Conservation (phyloP, 108 stramenopile species). For the Fistulifera pelliculosa region DNA sequence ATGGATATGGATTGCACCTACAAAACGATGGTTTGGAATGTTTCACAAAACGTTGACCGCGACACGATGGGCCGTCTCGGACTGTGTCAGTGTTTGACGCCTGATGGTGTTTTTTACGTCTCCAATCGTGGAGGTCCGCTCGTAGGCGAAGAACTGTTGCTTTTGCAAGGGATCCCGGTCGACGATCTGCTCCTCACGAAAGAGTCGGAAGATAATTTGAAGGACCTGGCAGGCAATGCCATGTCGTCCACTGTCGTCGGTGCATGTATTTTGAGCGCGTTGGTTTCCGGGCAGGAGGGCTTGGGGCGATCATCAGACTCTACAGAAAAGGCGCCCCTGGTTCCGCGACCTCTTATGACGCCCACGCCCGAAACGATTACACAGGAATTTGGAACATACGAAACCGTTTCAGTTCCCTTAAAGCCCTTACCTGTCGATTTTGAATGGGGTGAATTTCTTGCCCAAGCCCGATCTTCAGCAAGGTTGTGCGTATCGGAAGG, state of each 20-base stretch:
- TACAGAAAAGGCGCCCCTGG: constrained; percentile 3
- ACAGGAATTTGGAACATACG: constrained; percentile 10
- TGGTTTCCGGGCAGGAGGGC: constrained; percentile 1
- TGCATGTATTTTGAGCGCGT: constrained; percentile 19
- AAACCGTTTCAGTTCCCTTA: constrained; percentile 5
- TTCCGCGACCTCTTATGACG: constrained; percentile 15
- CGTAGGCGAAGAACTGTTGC: constrained; percentile 33
- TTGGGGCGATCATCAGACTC: background rate
- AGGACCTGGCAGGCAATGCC: constrained; percentile 33
- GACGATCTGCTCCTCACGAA: constrained; percentile 34
- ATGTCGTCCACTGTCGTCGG: constrained; percentile 39
- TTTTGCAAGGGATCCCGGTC: constrained; percentile 36
- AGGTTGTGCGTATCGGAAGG: constrained; percentile 15
- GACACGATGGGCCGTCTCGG: constrained; percentile 35
- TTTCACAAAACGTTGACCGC: constrained; percentile 37
- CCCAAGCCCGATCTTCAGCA: constrained; percentile 7
- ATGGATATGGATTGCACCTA: constrained; percentile 17
- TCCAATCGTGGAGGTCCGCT: constrained; percentile 35
- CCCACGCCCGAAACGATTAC: constrained; percentile 10
- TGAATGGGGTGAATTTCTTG: constrained; percentile 1
- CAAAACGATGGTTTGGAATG: constrained; percentile 47
- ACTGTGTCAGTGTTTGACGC: constrained; percentile 33
- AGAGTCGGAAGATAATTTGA: constrained; percentile 34
- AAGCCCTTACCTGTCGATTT: background rate
- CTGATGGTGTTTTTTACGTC: constrained; percentile 32